phyloP scores from a whole-genome alignment of 352 stramenopile genomes.

The Saprolegnia parasitica region DNA sequence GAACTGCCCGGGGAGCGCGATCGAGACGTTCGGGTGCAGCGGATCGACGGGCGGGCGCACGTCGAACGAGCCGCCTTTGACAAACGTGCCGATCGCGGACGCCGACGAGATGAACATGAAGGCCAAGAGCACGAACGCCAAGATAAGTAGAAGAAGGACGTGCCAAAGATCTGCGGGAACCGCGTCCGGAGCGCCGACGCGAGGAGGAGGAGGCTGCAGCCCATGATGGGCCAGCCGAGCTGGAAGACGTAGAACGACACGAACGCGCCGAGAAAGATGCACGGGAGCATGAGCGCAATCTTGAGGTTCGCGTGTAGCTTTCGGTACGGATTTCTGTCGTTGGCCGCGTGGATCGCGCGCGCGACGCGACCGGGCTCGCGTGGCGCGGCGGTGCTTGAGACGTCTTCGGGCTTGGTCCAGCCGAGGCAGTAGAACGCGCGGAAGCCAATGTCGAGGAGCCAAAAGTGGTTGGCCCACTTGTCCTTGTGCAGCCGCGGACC shows the following conservation, averaged over 20 bases:
- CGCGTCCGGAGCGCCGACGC: slow-evolving; percentile 57
- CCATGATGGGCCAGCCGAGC: slow-evolving; percentile 71
- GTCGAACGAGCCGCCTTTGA: slow-evolving; percentile 74
- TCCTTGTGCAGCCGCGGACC: slow-evolving; percentile 71
- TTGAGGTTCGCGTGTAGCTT: slow-evolving; percentile 41
- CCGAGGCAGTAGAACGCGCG: slow-evolving; percentile 30
- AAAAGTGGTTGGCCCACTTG: slow-evolving; percentile 64
- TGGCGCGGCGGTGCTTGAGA: slow-evolving; percentile 7
- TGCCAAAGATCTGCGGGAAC: slow-evolving; percentile 77
- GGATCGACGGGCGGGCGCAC: slow-evolving; percentile 55
- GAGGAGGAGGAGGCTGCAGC: slow-evolving; percentile 53
- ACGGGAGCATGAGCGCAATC: slow-evolving; percentile 45
- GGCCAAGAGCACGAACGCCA: slow-evolving; percentile 71
- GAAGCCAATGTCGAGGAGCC: slow-evolving; percentile 80
- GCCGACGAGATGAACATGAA: slow-evolving; percentile 86
- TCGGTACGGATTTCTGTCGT: slow-evolving; percentile 45
- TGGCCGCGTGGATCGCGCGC: slow-evolving; percentile 50
- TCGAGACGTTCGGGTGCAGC: slow-evolving; percentile 46
- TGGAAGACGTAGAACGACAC: slow-evolving; percentile 58
- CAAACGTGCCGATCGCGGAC: slow-evolving; percentile 79
- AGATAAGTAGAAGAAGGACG: slow-evolving; percentile 81
- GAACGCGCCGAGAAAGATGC: slow-evolving; percentile 49
- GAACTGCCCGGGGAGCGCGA: slow-evolving; percentile 36
- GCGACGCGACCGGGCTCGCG: background rate
- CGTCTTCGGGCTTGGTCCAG: background rate